Evolutionary conservation across 2,329 filamentous ascomycete genomes (phyloP), one percentile per base, ranked within the genome.

Genomic region (Mycosphaerella sp.): DNA sequence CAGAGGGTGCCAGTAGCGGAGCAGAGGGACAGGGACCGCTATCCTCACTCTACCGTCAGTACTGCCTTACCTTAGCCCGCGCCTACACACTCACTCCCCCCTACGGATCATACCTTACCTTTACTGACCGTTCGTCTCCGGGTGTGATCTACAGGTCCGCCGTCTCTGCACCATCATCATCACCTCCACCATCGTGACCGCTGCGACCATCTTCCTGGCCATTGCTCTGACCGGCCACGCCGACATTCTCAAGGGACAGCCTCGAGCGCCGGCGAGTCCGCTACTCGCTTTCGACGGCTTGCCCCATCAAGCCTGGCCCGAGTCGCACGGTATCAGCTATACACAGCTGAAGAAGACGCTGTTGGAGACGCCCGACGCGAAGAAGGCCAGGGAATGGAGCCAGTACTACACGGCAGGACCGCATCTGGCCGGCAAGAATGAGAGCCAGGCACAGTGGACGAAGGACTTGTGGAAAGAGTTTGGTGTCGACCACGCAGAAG

Each of bases 141-240:
- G 6, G 10, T 16, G 21, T 14, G 39, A 8, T 43, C 16, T 14
- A 21, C 32, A 69, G 67, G 66, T 83, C 41, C 81, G 84, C 44
- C 80, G 82, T 52, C 80, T 85, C 67, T 87, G 82, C 65, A 85
- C 81, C 37, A 73, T 86, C 50, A 75, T 78, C 17, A 64, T 75
- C 27, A 61, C 62, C 17, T 55, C 62, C 32, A 60, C 70, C 5
- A 53, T 72, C 40, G 53, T 69, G 13, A 70, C 70, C 34, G 58
- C 71, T 27, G 57, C 64, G 16, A 64, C 68, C 30, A 61, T 71
- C 3, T 54, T 73, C 49, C 54, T 73, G 16, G 63, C 69, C 36
- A 62, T 74, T 41, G 66, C 65, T 14, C 61, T 73, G 34, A 59
- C 64, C 12, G 65, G 69, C 9, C 62, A 67, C 14, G 53, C 49